Evolutionary conservation across 2,329 filamentous ascomycete genomes (phyloP).

Genomic region (Trichoderma aggressivum): DNA sequence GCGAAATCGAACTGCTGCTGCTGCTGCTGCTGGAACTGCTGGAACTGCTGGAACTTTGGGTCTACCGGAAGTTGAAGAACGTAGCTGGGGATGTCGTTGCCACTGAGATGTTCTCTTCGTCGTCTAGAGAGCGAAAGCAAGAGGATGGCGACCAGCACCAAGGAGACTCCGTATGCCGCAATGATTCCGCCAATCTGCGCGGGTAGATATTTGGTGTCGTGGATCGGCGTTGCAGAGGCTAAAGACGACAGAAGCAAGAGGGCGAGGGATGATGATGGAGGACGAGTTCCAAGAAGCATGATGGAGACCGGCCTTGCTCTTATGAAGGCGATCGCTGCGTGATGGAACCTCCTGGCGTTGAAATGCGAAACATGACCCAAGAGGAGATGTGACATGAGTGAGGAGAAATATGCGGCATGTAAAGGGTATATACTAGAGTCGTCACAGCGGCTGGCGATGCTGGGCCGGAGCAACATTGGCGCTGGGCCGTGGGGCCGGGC

Average conservation of each 20-base stretch:
- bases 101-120: slow-evolving; percentile 49
- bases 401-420: slow-evolving; percentile 41
- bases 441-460: slow-evolving; percentile 48
- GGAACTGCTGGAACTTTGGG: slow-evolving; percentile 2
- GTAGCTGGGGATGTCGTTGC: slow-evolving; percentile 51
- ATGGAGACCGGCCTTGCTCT: slow-evolving; percentile 32
- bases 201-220: slow-evolving; percentile 55
- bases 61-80: slow-evolving; percentile 3
- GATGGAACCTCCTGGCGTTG: slow-evolving; percentile 44
- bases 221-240: slow-evolving; percentile 28
- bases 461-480: slow-evolving; percentile 38
- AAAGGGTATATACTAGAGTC: slow-evolving; percentile 50
- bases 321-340: slow-evolving; percentile 34
- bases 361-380: slow-evolving; percentile 50
- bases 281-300: slow-evolving; percentile 39
- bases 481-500: slow-evolving; percentile 20
- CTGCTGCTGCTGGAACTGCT: not conserved
- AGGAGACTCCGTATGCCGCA: slow-evolving; percentile 74
- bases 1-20: slow-evolving; percentile 20
- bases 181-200: slow-evolving; percentile 81
- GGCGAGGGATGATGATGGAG: slow-evolving; percentile 27
- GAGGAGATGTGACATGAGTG: slow-evolving; percentile 44
- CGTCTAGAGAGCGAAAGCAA: slow-evolving; percentile 59
- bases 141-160: slow-evolving; percentile 68
- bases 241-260: slow-evolving; percentile 29